phyloP scores from a whole-genome alignment of 2,329 filamentous ascomycete genomes.

The Trichoderma endophyticum region DNA sequence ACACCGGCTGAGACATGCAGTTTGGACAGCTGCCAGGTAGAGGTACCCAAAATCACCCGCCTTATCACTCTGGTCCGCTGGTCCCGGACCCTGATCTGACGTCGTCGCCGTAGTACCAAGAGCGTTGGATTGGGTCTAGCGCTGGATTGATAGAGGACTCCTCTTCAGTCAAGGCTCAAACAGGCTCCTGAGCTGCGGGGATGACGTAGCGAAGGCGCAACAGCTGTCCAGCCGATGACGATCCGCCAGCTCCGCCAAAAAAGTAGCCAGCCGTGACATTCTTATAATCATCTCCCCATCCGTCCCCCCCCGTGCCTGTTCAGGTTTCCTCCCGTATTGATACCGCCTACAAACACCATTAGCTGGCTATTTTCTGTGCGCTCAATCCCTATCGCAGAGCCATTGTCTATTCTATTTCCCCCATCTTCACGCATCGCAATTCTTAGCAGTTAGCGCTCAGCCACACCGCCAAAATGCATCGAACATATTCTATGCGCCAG shows the following conservation, averaged over 20 bases:
- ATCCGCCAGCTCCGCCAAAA: constrained; percentile 19
- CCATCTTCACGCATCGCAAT: constrained; percentile 6
- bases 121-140: not conserved
- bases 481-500: constrained; percentile 98
- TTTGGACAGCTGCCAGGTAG: not conserved
- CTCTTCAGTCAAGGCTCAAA: not conserved
- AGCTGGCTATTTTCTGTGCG: constrained; percentile 5
- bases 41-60: not conserved
- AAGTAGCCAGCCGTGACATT: not conserved
- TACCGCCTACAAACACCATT: not conserved
- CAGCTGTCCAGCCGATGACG: constrained; percentile 19
- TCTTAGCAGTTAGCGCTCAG: constrained; percentile 22
- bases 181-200: not conserved
- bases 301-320: constrained; percentile 6
- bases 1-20: not conserved
- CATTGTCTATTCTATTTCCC: not conserved
- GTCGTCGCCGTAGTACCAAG: not conserved
- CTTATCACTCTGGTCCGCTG: not conserved
- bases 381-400: not conserved
- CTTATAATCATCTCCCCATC: constrained; percentile 19
- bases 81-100: constrained; percentile 12
- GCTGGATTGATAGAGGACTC: not conserved
- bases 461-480: constrained; percentile 68
- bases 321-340: not conserved
- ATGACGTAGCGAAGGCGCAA: constrained; percentile 18